Evolutionary conservation across 2,329 filamentous ascomycete species (phyloP), one percentile per base, ranked within the genome.

Genomic region (Cercospora berteroae): DNA sequence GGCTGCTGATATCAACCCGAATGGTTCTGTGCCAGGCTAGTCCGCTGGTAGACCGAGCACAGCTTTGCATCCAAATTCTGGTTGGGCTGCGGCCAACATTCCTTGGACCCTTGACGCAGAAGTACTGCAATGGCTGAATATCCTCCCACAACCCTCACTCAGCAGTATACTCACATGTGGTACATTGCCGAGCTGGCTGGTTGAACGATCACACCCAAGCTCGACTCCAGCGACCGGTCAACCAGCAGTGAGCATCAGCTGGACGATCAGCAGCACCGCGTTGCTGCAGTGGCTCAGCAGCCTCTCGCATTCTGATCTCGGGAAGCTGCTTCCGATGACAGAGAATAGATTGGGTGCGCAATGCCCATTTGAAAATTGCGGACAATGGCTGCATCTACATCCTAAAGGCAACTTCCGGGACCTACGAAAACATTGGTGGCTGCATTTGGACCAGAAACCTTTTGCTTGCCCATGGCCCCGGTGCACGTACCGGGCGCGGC

Each of bases 21-120:
- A 63, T 23, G 60, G 60, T 12, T 63, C 42, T 44, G 31, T 63
- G 16, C 27, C 60, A 50, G 48, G 60, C 13, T 63, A 52, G 60
- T 52, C 10, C 2, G 4, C 18, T 23, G 8, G 29, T 52, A 2
- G 3, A 10, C 27, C 8, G 55, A 58, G 5, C 29, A 31, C 16
- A 36, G 8, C 16, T 36, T 6, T 8, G 18, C 1, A 7, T 31
- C 8, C n/a, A 13, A 18, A 9, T 56, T 16, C 52, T 56, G 52
- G 20, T 20, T 31, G 29, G 29, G 9, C 52, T 4, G 20, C 52
- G 5, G 23, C 16, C 23, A 20, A 5, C 13, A 12, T 27, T 4
- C 12, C 25, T 29, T 27, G 52, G 52, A 29, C 10, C 12, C 20
- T 20, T 13, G 50, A 55, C 23, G 50, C 25, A 3, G 50, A 55